A percentile compares a stretch with the other conserved stretches of the same genome.
Conservation (phyloP, 2,329 filamentous ascomycete species). For the Mycosphaerella sp. region DNA sequence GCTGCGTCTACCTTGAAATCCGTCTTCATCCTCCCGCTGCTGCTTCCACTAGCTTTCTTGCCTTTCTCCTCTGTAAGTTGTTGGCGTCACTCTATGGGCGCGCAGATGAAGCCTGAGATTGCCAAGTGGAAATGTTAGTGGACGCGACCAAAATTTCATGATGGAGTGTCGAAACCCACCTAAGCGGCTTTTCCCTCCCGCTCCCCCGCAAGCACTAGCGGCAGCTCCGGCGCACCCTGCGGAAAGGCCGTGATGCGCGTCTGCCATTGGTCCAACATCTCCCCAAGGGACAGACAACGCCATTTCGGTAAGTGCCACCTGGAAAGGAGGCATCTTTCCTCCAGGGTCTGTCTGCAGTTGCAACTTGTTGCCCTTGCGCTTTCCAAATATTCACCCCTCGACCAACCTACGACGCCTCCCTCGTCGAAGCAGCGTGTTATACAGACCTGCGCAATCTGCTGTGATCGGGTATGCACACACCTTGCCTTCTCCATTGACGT, state of each 20-base stretch:
- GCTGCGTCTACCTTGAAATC: slow-evolving; percentile 75
- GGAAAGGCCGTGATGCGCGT: background rate
- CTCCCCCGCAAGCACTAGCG: slow-evolving; percentile 11
- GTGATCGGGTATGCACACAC: background rate
- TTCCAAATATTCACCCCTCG: background rate
- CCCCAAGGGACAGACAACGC: slow-evolving; percentile 7
- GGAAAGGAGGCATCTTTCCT: slow-evolving; percentile 18
- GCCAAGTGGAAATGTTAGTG: background rate
- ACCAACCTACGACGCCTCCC: slow-evolving; percentile 1
- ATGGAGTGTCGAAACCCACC: slow-evolving; percentile 5
- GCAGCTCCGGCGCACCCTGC: slow-evolving; percentile 3
- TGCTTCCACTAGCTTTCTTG: background rate
- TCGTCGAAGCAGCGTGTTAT: background rate
- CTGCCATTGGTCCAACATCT: slow-evolving; percentile 10
- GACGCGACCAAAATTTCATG: slow-evolving; percentile 16
- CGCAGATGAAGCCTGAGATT: background rate
- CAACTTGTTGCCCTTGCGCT: slow-evolving; percentile 4
- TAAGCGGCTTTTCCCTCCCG: slow-evolving; percentile 7
- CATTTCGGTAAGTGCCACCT: slow-evolving; percentile 20
- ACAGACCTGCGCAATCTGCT: background rate
- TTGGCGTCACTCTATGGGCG: background rate
- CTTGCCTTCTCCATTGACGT: background rate
- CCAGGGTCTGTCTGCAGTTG: slow-evolving; percentile 10
- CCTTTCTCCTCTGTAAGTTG: background rate
- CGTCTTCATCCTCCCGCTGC: slow-evolving; percentile 70